Evolutionary conservation across 768 basidiomycete genomes (phyloP).

Genomic region (Termitomyces heimii): DNA sequence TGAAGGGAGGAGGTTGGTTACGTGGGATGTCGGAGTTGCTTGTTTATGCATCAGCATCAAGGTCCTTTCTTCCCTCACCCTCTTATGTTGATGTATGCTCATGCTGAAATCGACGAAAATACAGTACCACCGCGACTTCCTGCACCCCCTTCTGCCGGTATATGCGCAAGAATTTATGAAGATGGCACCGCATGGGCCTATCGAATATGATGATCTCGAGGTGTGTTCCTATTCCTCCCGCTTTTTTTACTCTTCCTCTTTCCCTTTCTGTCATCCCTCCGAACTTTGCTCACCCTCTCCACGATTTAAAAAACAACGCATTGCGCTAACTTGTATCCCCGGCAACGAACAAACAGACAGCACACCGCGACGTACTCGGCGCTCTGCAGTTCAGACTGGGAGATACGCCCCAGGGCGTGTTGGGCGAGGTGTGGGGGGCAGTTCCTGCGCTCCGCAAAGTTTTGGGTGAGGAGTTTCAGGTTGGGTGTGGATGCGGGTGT

Average conservation of each 20-base stretch:
- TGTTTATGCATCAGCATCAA: conserved; percentile 60
- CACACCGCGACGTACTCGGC: conserved; percentile 50
- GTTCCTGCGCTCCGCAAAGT: conserved; percentile 44
- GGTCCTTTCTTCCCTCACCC: conserved; percentile 23
- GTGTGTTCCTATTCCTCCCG: conserved; percentile 24
- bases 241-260: background rate
- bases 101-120: background rate
- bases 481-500: background rate
- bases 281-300: no score
- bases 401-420: conserved; percentile 44
- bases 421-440: conserved; percentile 56
- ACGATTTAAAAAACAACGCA: no score
- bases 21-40: conserved; percentile 55
- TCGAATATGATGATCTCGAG: conserved; percentile 49
- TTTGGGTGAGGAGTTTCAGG: background rate
- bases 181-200: conserved; percentile 32
- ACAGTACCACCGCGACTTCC: conserved; percentile 60
- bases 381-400: conserved; percentile 45
- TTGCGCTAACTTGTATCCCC: background rate
- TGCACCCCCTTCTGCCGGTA: conserved; percentile 49
- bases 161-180: conserved; percentile 42
- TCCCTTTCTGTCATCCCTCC: background rate
- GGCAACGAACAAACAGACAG: conserved; percentile 27
- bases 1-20: conserved; percentile 28
- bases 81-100: no score